Evolutionary conservation across 1,284 basidiomycete genomes (phyloP).

Genomic region (Hortiboletus rubellus): DNA sequence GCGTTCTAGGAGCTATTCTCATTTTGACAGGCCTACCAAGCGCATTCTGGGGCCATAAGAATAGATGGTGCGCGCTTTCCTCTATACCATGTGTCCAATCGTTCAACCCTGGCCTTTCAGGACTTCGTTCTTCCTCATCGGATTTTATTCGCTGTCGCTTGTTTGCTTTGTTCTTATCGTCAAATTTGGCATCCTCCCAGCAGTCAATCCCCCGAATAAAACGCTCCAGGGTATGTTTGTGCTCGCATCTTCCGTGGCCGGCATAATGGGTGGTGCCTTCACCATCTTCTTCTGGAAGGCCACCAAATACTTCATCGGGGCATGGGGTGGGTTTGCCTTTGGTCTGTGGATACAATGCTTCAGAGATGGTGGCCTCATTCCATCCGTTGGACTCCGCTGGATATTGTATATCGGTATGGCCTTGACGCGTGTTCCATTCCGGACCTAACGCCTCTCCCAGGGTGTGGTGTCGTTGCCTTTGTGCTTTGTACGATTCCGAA

Average conservation of each 20-base stretch:
- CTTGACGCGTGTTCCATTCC: slow-evolving; percentile 14
- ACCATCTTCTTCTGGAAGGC: slow-evolving; percentile 91
- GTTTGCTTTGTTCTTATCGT: slow-evolving; percentile 87
- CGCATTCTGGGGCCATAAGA: slow-evolving; percentile 90
- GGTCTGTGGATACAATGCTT: slow-evolving; percentile 88
- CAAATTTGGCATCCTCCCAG: slow-evolving; percentile 82
- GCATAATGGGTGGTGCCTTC: slow-evolving; percentile 79
- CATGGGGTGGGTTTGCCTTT: slow-evolving; percentile 86
- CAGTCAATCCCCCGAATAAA: slow-evolving; percentile 76
- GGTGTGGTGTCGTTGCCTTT: slow-evolving; percentile 58
- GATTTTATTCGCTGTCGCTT: slow-evolving; percentile 86
- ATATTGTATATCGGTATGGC: slow-evolving; percentile 77
- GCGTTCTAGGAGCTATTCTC: slow-evolving; percentile 83
- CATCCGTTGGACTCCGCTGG: slow-evolving; percentile 77
- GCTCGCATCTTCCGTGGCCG: slow-evolving; percentile 77
- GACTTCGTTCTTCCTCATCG: slow-evolving; percentile 91
- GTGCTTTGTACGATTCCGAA: slow-evolving; percentile 65
- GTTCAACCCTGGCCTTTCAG: slow-evolving; percentile 41
- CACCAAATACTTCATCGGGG: slow-evolving; percentile 82
- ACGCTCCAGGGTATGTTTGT: slow-evolving; percentile 89
- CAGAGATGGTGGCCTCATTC: slow-evolving; percentile 79
- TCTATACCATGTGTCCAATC: slow-evolving; percentile 9
- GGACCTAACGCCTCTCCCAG: slow-evolving; percentile 36
- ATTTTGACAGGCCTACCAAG: slow-evolving; percentile 89
- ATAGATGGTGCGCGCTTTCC: slow-evolving; percentile 66